Base-by-base conservation (phyloP, 805 yeast species). In the Starmerella lactis-condensi region DNA sequence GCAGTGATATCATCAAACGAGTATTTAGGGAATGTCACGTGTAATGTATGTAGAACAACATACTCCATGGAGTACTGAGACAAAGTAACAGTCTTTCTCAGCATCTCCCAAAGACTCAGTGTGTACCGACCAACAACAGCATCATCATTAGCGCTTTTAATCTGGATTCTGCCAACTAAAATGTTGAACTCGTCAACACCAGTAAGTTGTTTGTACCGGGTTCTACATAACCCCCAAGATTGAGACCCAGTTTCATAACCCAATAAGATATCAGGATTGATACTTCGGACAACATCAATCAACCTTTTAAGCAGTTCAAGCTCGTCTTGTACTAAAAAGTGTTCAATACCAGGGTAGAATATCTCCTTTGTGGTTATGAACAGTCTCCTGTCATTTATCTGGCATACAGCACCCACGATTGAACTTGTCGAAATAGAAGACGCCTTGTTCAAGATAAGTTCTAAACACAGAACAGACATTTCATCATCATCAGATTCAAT, bases 161-260 rank as follows among this genome's bases (percentile, higher is more conserved):
- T 26, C n/a, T 22, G n/a, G 4, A 41, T 35, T 10, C 46, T 27
- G 3, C 45, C 44, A 11, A 44, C 25, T 12, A 34, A 33, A 19
- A 16, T 30, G 24, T 14, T 39, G 22, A 41, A 31, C 8, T 29
- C 8, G 3, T 32, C 36, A 4, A 7, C 32, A 3, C 30, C 36
- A 7, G 27, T 23, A 14, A 39, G 26, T n/a, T 14, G 10, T 3
- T 22, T 14, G 28, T 47, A 48, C 17, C 98, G 51, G 31, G 77
- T 89, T 17, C 77, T 61, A 0, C 83, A 32, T 45, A 77, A 89
- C 0, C 98, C 96, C 96, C 96, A 85, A 0, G 95, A 78, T 0
- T 65, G 44, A 1, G 72, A 56, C 39, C 79, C 76, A 5, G 79
- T 63, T 45, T 89, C 98, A 49, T 65, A 89, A 0, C 95, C 96